Conservation (phyloP, 2,329 filamentous ascomycete genomes). For the Sarocladium strictum region DNA sequence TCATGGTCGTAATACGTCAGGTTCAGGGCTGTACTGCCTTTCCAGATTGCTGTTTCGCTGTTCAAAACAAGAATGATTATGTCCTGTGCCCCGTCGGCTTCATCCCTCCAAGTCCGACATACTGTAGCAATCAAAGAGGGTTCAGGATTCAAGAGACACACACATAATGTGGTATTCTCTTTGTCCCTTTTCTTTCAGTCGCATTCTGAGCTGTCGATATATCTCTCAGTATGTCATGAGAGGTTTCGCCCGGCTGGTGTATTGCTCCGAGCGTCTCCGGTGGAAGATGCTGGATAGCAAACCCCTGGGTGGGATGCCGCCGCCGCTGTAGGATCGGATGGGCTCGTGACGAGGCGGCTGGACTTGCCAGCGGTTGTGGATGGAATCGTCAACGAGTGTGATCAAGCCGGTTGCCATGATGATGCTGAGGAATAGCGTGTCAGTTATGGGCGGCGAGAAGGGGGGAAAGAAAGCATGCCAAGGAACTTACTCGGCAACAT, state of each 20-base stretch:
- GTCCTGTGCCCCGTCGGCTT: not conserved
- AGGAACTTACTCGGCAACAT: slow-evolving; percentile 74
- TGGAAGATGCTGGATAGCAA: slow-evolving; percentile 35
- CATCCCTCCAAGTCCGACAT: not conserved
- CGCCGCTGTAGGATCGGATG: slow-evolving; percentile 17
- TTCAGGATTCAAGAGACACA: not conserved
- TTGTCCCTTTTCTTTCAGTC: not conserved
- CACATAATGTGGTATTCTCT: not conserved
- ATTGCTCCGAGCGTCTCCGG: slow-evolving; percentile 33
- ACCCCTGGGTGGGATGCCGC: slow-evolving; percentile 12
- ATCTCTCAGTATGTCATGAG: slow-evolving; percentile 29
- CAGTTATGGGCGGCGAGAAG: not conserved
- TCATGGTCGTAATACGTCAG: not conserved
- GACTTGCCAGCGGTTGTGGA: slow-evolving; percentile 67
- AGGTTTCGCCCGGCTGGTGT: slow-evolving; percentile 22
- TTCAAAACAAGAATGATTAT: not conserved
- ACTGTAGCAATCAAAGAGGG: not conserved
- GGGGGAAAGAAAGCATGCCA: slow-evolving; percentile 6
- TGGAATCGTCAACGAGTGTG: slow-evolving; percentile 84
- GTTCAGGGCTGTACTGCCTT: not conserved
- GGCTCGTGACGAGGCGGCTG: slow-evolving; percentile 23
- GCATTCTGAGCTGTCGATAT: slow-evolving; percentile 1
- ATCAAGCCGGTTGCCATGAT: slow-evolving; percentile 87
- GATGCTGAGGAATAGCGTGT: slow-evolving; percentile 53
- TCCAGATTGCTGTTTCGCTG: not conserved